Base-by-base conservation (phyloP, 2,329 filamentous ascomycete species). In the Phaeosphaeria sp. region DNA sequence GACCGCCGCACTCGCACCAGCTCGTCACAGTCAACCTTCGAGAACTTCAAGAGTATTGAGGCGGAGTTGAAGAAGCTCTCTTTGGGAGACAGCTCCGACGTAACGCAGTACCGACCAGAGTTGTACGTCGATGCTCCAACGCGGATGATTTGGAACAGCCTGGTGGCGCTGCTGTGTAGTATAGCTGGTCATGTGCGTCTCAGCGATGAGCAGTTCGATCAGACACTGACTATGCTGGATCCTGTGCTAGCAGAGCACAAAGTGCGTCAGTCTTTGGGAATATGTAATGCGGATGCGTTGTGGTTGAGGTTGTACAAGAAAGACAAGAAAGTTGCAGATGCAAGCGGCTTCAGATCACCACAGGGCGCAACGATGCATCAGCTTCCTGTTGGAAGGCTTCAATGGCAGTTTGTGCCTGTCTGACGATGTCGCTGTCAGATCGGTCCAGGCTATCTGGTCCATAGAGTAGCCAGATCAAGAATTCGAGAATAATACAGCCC, bases 241-340 rank as follows among this genome's bases (percentile, higher is more conserved):
- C 74, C 75, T 2, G 66, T 77, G 11, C 39, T 79, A 5, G 66
- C 68, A 6, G 76, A 82, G 25, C 53, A 68, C 1, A 79, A 84
- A 48, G 83, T 89, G 11, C 83, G 81, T 48, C 76, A 78, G 33
- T 87, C 86, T 11, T 75, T 95, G 46, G 87, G 90, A 63, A 77
- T 73, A 2, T 78, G 89, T 52, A 93, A 94, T 73, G 80, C 83
- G 1, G 91, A 95, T 79, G 89, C 90, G 1, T 89, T 95, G 3
- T 96, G 92, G 92, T 76, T 94, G 51, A 62, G 68, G 6, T 13
- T 72, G 36, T 68, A 68, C 20, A 67, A 64, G 55, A 71, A 60
- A 49, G 51, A 59, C 6, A 55, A 53, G 25, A 33, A 22, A 33
- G 24, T 27, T 11, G 27, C 11, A 24, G 15, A 6, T 3, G n/a